Evolutionary conservation across 1,139 yeast genomes (phyloP), one percentile per base, ranked within the genome.

Genomic region (Blastobotrys capitulatus): DNA sequence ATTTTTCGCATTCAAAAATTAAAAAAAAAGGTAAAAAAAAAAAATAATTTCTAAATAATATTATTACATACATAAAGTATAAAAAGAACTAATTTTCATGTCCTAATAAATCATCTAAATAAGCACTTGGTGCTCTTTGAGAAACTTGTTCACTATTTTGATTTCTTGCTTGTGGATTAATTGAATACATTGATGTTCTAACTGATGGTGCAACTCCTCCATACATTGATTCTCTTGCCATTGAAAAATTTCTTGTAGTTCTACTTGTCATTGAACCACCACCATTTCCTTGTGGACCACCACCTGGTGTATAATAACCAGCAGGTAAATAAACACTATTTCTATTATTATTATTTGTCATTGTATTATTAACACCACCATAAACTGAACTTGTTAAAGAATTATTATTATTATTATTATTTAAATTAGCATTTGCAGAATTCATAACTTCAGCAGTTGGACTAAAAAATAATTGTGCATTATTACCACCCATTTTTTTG

Each of bases 401-500:
- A 29, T 12, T 29, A 47, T 50, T 42, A 27, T 39, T 38, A 29
- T 13, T 29, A 29, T 13, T 29, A 47, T 50, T 42, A 27, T 39
- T 38, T 38, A 47, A 25, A 13, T 52, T 51, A 13, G 48, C 42
- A 10, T 42, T 50, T 36, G 55, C 70, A 41, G 64, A 61, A 53
- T 73, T 73, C 80, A 82, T 78, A 37, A 83, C 84, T 61, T 84
- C 89, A 18, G 83, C 85, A 1, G 94, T 86, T 35, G 95, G 95
- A 6, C 92, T 83, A 50, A 86, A 79, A 64, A 82, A 86, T 77
- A 84, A 75, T 15, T 39, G 48, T 9, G 31, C n/a, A n/a, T 22
- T 19, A 5, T 2, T 15, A 31, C 27, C 25, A 29, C 38, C 29
- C 32, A 22, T 27, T 12, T 10, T 29, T 16, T 32, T 22, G 26